phyloP scores from a whole-genome alignment of 2,329 filamentous ascomycete genomes.

The Colletotrichum phormii region DNA sequence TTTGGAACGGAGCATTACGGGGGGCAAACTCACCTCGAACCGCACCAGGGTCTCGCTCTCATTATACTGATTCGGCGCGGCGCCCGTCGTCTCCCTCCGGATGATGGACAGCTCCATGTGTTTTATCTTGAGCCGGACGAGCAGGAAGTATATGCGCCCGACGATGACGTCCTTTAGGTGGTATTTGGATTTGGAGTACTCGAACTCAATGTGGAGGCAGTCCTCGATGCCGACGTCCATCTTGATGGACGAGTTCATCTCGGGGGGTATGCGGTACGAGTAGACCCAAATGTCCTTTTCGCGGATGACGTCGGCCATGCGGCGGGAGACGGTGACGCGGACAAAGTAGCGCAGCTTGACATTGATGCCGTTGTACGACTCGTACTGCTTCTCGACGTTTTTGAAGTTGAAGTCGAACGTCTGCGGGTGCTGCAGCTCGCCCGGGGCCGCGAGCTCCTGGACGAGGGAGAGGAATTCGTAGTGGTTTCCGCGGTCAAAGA shows the following conservation, averaged over 20 bases:
- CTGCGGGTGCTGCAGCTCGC: slow-evolving; percentile 98
- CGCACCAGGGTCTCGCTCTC: slow-evolving; percentile 98
- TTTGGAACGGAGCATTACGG: not conserved
- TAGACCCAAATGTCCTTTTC: slow-evolving; percentile 99
- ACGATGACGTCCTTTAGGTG: slow-evolving; percentile 99
- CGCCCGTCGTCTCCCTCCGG: slow-evolving; percentile 93
- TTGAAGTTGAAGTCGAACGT: slow-evolving; percentile 99
- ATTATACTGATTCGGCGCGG: slow-evolving; percentile 98
- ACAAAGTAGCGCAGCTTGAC: slow-evolving; percentile 99
- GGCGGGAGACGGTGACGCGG: slow-evolving; percentile 92
- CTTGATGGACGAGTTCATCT: slow-evolving; percentile 99
- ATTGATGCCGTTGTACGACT: slow-evolving; percentile 99
- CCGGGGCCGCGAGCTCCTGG: slow-evolving; percentile 95
- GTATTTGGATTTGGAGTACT: slow-evolving; percentile 99
- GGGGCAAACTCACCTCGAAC: slow-evolving; percentile 76
- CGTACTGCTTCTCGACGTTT: slow-evolving; percentile 99
- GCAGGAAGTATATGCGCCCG: slow-evolving; percentile 96
- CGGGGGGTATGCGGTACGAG: slow-evolving; percentile 95
- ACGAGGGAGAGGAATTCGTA: slow-evolving; percentile 98
- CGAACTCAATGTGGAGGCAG: slow-evolving; percentile 98
- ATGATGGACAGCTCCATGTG: slow-evolving; percentile 99
- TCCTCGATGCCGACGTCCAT: slow-evolving; percentile 99
- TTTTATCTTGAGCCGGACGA: slow-evolving; percentile 98
- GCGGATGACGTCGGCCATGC: slow-evolving; percentile 97
- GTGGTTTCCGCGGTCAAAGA: slow-evolving; percentile 98